These are phyloP conservation scores for Setaria viridis DNA, from an alignment of 202 grass and related monocot species.

Conservation along the genomic window DNA sequence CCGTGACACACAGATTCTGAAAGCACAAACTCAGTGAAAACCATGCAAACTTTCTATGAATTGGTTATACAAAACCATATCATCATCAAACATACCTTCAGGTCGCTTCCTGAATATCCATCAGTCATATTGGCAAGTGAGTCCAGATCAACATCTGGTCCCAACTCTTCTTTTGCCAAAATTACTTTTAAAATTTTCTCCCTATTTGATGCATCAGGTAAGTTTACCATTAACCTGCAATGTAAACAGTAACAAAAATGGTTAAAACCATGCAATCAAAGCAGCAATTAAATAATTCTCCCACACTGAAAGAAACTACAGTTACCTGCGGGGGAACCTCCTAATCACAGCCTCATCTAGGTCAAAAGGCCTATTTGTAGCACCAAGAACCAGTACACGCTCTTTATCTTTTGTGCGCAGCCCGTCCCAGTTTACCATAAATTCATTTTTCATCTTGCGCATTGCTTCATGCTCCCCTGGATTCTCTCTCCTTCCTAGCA, in stretches of 20 bases:
- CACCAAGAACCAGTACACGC: slow-evolving; percentile 96
- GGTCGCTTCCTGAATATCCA: slow-evolving; percentile 98
- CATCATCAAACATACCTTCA: slow-evolving; percentile 71
- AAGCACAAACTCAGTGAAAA: slow-evolving; percentile 45
- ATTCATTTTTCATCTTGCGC: slow-evolving; percentile 99
- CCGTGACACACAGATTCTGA: slow-evolving; percentile 96
- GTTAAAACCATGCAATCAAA: slow-evolving; percentile 36
- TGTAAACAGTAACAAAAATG: slow-evolving; percentile 30
- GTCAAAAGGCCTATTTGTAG: slow-evolving; percentile 98
- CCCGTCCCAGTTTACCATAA: slow-evolving; percentile 99
- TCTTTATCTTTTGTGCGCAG: slow-evolving; percentile 98
- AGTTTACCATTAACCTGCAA: slow-evolving; percentile 99
- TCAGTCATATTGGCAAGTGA: slow-evolving; percentile 93
- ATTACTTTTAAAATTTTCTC: slow-evolving; percentile 98
- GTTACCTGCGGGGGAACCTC: slow-evolving; percentile 93
- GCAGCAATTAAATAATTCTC: slow-evolving; percentile 23
- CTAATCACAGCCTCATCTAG: slow-evolving; percentile 99
- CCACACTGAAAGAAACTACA: not conserved
- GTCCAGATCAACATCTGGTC: slow-evolving; percentile 69
- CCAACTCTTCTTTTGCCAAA: slow-evolving; percentile 94
- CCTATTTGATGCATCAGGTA: slow-evolving; percentile 93
- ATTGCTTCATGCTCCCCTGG: slow-evolving; percentile 99
- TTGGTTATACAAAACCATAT: slow-evolving; percentile 37
- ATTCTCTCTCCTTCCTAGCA: slow-evolving; percentile 99
- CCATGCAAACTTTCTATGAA: not conserved